Evolutionary conservation across 2,329 filamentous ascomycete genomes (phyloP).

Genomic region (Ophidiomyces ophidiicola): DNA sequence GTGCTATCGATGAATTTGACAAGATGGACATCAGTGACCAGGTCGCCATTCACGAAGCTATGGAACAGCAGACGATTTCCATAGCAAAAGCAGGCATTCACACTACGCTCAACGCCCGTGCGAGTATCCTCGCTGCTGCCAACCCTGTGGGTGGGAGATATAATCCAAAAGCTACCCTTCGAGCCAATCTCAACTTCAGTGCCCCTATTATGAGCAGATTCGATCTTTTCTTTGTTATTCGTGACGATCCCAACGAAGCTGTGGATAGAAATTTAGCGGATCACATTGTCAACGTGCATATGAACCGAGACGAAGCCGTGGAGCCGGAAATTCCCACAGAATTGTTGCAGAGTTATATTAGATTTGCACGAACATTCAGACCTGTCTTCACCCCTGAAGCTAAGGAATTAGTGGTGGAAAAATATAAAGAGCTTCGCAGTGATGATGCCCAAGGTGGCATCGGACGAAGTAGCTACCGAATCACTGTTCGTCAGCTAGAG

Average conservation of each 20-base stretch:
- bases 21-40: constrained; percentile 98
- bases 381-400: constrained; percentile 85
- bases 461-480: constrained; percentile 89
- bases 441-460: constrained; percentile 91
- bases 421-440: constrained; percentile 87
- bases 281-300: constrained; percentile 91
- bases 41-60: constrained; percentile 98
- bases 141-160: constrained; percentile 92
- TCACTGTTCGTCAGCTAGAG: constrained; percentile 91
- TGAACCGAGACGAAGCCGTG: constrained; percentile 80
- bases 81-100: constrained; percentile 98
- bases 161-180: constrained; percentile 86
- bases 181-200: constrained; percentile 96
- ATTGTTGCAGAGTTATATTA: constrained; percentile 91
- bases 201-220: constrained; percentile 99
- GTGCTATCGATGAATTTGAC: constrained; percentile 97
- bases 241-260: constrained; percentile 89
- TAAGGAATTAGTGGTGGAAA: constrained; percentile 70
- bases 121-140: constrained; percentile 86
- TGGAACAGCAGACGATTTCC: constrained; percentile 99
- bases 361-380: constrained; percentile 87
- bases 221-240: constrained; percentile 93
- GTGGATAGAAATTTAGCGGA: constrained; percentile 83
- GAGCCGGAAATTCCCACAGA: constrained; percentile 91
- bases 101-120: constrained; percentile 89